Base-by-base conservation (phyloP, 164 flowering plant species). In the Taxillus chinensis region DNA sequence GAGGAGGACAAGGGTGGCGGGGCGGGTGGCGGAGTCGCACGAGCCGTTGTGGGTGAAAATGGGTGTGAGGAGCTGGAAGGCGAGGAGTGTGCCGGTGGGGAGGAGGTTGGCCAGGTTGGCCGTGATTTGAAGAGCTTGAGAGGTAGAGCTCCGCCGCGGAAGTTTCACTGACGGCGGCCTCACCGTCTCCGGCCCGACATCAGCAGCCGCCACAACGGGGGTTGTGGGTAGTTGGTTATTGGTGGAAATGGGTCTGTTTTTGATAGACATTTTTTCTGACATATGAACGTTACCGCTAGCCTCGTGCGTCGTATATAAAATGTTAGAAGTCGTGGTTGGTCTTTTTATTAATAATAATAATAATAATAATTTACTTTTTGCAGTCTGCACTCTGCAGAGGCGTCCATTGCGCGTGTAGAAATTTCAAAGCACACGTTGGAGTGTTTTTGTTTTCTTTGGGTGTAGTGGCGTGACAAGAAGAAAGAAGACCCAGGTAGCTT, bases 21-120 rank as follows among this genome's bases (percentile, higher is more conserved):
- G 62, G 11, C 79, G 72, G 0, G 84, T 80, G 59, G 66, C 80
- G 27, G 71, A 1, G 73, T 84, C 86, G 39, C 89, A 84, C 0
- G 71, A 6, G 55, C 89, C 86, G 59, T 80, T 76, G 73, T 61
- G 70, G 66, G 83, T 80, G 81, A 80, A 80, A 37, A 79, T 55
- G 0, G 89, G 89, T 0, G 75, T 73, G 8, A 84, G 83, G 57
- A 84, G 68, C 62, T 84, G 89, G 75, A 84, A 84, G 13, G 82
- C 85, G n/a, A 82, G 40, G 51, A 82, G 77, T 12, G 85, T 80
- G 15, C 89, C 89, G 4, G 89, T 82, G 0, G 89, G 89, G 51
- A 82, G 82, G 61, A 80, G 86, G 65, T 82, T 84, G 40, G 85
- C 86, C 11, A 84, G 57, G 73, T 82, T 68, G 49, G 89, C 89